Percentiles rank a stretch among this genome's conserved stretches.
phyloP scores from a whole-genome alignment of 495 filamentous ascomycete species.

The Neurospora sp. region DNA sequence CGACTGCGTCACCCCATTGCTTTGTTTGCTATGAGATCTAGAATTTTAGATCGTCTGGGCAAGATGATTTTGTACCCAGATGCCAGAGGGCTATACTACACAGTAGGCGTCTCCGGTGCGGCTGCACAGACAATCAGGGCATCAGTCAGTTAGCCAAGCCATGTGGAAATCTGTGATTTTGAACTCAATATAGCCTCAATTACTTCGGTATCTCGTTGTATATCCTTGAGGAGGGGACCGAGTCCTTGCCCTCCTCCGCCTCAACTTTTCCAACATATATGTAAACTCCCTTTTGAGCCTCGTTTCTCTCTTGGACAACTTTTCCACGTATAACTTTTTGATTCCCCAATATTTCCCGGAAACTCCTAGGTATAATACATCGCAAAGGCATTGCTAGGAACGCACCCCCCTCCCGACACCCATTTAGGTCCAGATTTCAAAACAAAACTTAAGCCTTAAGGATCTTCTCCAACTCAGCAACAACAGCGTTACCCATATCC shows the following conservation, averaged over 20 bases:
- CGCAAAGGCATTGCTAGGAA: background rate
- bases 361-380: background rate
- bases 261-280: background rate
- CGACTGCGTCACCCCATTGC: background rate
- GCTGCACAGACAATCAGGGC: background rate
- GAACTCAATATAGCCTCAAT: background rate
- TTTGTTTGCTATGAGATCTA: background rate
- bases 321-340: background rate
- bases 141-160: background rate
- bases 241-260: background rate
- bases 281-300: background rate
- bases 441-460: constrained; percentile 24
- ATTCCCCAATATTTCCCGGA: background rate
- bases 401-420: background rate
- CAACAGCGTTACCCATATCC: constrained; percentile 78
- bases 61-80: no score
- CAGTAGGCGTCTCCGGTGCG: background rate
- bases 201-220: background rate
- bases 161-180: background rate
- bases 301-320: background rate
- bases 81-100: background rate
- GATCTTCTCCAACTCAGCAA: constrained; percentile 52
- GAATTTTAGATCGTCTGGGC: background rate
- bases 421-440: background rate
- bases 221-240: background rate